Conservation (phyloP, 2,329 filamentous ascomycete genomes). For the Trichoderma harzianum region DNA sequence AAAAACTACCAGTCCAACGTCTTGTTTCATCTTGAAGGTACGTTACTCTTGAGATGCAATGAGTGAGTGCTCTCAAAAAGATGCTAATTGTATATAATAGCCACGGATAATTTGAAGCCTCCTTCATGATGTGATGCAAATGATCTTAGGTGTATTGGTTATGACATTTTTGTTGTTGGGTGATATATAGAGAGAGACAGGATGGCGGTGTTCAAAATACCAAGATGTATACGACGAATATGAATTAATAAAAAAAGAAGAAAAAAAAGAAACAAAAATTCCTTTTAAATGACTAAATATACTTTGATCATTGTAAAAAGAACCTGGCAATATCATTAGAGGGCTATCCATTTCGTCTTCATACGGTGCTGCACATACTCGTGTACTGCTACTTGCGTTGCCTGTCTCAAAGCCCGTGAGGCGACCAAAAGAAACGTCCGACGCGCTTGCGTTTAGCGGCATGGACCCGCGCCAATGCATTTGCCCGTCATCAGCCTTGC, state of each 20-base stretch:
- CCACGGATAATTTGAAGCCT: slow-evolving; percentile 79
- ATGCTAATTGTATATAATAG: slow-evolving; percentile 41
- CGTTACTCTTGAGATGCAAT: slow-evolving; percentile 12
- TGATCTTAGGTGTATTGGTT: neutral
- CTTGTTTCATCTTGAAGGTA: slow-evolving; percentile 94
- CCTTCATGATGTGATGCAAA: slow-evolving; percentile 48
- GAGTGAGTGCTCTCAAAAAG: neutral
- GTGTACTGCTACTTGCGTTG: neutral
- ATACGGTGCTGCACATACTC: neutral
- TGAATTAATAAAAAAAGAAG: neutral
- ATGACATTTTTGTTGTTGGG: neutral
- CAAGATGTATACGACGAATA: neutral
- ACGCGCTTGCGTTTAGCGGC: slow-evolving; percentile 16
- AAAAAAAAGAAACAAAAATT: neutral
- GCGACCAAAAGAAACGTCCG: neutral
- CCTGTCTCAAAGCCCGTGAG: neutral
- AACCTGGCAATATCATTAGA: neutral
- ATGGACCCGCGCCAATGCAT: slow-evolving; percentile 22
- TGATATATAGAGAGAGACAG: neutral
- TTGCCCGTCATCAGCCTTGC: slow-evolving; percentile 33
- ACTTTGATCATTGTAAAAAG: neutral
- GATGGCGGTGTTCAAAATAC: neutral
- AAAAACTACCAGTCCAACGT: slow-evolving; percentile 99
- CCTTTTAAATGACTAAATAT: neutral
- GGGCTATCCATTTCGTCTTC: neutral